Base-by-base conservation (phyloP, 768 basidiomycete genomes). In the Gymnopilus dilepis region DNA sequence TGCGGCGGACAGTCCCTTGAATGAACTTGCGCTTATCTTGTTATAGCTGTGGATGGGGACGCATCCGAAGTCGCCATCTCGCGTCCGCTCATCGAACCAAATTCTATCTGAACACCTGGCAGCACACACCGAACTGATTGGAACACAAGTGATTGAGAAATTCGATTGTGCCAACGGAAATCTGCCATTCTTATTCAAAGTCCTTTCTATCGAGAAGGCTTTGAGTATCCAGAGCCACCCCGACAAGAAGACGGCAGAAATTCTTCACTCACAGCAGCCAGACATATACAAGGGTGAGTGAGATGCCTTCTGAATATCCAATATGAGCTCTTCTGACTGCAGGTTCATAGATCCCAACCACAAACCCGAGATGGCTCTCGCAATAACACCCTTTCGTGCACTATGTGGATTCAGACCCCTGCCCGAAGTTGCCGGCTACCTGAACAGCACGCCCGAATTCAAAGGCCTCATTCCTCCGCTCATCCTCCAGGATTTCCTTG, bases 331-430 rank as follows among this genome's bases (percentile, higher is more conserved):
- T n/a, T n/a, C n/a, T n/a, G n/a, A n/a, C n/a, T n/a, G n/a, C n/a
- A n/a, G n/a, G n/a, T n/a, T n/a, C 40, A 9, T n/a, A 93, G 97
- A 99, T 74, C 85, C 88, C 5, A 99, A 99, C 72, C 97, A 99
- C 69, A 99, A 99, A 76, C 97, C 97, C 2, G 97, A 99, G 74
- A 97, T 99, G 94, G 95, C 96, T n/a, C 83, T 99, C 37, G 97
- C 97, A 0, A 76, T 99, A 61, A 96, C 96, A 0, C 86, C 89
- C 13, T 99, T 99, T 80, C 80, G 80, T 38, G 97, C 92, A 1
- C 80, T 99, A 69, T 97, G 96, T 72, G 97, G 97, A 42, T 99
- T 99, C 79, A 85, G 90, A 17, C 97, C 97, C 4, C 84, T 95
- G 1, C 69, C 80, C 0, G 76, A 83, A 50, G 92, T 99, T 72